Percentiles rank a stretch among this genome's conserved stretches.
These are phyloP conservation scores for Alternaria novae-zelandiae DNA, from an alignment of 2,329 filamentous ascomycete genomes.

Conservation along the genomic window DNA sequence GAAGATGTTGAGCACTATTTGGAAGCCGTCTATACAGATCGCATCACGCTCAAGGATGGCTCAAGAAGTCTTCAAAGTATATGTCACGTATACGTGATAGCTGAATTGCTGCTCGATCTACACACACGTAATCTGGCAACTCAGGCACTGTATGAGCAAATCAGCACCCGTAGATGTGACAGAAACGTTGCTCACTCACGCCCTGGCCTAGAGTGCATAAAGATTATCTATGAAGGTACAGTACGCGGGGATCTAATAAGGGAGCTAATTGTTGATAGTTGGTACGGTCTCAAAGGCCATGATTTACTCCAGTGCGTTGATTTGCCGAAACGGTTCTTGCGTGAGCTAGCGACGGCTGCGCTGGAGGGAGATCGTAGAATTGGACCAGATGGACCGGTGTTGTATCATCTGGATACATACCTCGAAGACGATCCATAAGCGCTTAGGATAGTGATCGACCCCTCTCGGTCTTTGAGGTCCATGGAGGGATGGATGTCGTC, in stretches of 20 bases:
- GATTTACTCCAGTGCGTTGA: not conserved
- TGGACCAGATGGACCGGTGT: not conserved
- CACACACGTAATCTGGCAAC: not conserved
- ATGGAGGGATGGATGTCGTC: not conserved
- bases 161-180: rapidly evolving
- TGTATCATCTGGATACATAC: not conserved
- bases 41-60: constrained; percentile 1
- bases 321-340: not conserved
- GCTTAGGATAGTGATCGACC: not conserved
- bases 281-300: not conserved
- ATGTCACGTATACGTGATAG: constrained; percentile 23
- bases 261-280: not conserved
- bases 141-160: not conserved
- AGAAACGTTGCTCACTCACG: not conserved
- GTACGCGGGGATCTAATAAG: not conserved
- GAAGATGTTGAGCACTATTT: constrained; percentile 17
- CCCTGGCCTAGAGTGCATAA: not conserved
- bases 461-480: not conserved
- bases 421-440: not conserved
- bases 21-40: constrained; percentile 14
- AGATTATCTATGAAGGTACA: not conserved
- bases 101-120: constrained; percentile 9
- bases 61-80: not conserved
- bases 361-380: too few relatives aligned
- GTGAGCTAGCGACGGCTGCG: not conserved